phyloP scores from a whole-genome alignment of 352 stramenopile species.

The Pythium periplocum region DNA sequence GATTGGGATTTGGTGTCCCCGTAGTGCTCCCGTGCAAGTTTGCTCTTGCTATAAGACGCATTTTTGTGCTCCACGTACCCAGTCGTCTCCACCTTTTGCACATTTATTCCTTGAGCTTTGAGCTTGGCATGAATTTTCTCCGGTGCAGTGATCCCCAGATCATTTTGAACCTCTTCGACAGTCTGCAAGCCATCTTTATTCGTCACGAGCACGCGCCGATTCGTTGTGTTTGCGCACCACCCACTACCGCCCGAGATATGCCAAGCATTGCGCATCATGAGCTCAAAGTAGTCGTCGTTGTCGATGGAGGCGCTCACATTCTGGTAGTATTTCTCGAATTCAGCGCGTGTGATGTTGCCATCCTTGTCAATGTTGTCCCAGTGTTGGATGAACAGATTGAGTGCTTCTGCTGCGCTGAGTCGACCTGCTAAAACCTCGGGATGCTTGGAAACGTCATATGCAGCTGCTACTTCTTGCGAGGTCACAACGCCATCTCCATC shows the following conservation, averaged over 20 bases:
- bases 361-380: slow-evolving; percentile 33
- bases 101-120: slow-evolving; percentile 28
- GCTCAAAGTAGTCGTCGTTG: slow-evolving; percentile 81
- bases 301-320: slow-evolving; percentile 73
- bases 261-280: slow-evolving; percentile 84
- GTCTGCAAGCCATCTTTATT: slow-evolving; percentile 40
- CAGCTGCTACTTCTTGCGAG: slow-evolving; percentile 35
- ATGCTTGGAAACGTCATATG: slow-evolving; percentile 49
- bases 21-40: too few relatives aligned
- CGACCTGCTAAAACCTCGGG: slow-evolving; percentile 43
- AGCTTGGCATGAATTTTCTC: slow-evolving; percentile 36
- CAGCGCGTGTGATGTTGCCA: slow-evolving; percentile 24
- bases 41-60: not conserved
- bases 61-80: slow-evolving; percentile 23
- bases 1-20: too few relatives aligned
- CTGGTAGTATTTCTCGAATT: slow-evolving; percentile 67
- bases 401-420: slow-evolving; percentile 24
- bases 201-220: slow-evolving; percentile 60
- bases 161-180: slow-evolving; percentile 40
- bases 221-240: slow-evolving; percentile 55
- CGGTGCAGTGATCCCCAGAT: slow-evolving; percentile 31
- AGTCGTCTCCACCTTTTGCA: slow-evolving; percentile 7
- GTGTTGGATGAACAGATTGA: slow-evolving; percentile 32
- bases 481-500: slow-evolving; percentile 46
- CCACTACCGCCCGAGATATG: slow-evolving; percentile 65